Evolutionary conservation across 2,329 filamentous ascomycete species (phyloP).

Genomic region (Malbranchea cinnamomea): DNA sequence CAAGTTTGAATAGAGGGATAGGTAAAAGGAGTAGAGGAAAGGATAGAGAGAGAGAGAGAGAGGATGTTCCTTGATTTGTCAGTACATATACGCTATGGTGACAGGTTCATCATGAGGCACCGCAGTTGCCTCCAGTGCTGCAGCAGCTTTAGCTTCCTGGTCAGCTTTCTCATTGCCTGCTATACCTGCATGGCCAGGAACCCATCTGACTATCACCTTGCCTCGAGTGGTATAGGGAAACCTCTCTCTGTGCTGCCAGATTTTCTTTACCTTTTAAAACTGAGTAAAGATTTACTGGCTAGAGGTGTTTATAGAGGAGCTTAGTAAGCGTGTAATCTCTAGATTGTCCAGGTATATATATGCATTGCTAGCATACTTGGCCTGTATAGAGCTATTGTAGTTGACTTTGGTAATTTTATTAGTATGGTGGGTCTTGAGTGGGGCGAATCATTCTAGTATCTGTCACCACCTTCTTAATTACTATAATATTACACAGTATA

Average conservation of each 20-base stretch:
- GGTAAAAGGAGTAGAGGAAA: too few species aligned
- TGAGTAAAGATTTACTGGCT: constrained; percentile 1
- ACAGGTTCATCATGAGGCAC: too few species aligned
- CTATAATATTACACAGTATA: too few species aligned
- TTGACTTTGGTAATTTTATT: too few species aligned
- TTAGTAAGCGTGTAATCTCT: background rate
- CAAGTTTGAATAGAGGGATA: too few species aligned
- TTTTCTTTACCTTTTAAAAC: background rate
- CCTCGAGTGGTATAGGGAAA: background rate
- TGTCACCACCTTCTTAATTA: too few species aligned
- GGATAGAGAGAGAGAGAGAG: too few species aligned
- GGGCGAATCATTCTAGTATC: too few species aligned
- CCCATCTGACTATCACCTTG: constrained; percentile 1
- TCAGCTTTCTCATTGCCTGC: constrained; percentile 2
- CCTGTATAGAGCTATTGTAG: background rate
- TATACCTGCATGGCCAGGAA: background rate
- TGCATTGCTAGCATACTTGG: background rate
- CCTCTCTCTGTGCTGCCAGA: background rate
- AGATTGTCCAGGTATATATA: constrained; percentile 3
- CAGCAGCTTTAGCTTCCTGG: background rate
- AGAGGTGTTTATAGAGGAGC: background rate
- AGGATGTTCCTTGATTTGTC: too few species aligned
- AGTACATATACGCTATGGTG: too few species aligned
- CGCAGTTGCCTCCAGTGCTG: background rate
- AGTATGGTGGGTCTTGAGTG: too few species aligned